Percentiles rank a stretch among this genome's conserved stretches.
Conservation (phyloP, 2,329 filamentous ascomycete genomes). For the Daldinia sp. region DNA sequence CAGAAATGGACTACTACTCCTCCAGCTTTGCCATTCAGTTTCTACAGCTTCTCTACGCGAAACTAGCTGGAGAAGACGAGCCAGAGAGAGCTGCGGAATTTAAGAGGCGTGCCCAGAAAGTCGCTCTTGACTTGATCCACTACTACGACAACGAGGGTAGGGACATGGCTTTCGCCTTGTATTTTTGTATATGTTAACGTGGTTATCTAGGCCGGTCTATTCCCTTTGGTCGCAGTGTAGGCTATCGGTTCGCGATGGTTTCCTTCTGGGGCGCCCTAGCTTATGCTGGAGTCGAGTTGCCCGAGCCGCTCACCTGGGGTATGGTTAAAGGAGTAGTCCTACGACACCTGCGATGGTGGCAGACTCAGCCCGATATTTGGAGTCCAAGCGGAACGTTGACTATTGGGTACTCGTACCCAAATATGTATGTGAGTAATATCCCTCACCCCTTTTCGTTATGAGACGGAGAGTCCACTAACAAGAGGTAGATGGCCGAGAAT, state of each 20-base stretch:
- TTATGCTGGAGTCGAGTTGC: constrained; percentile 77
- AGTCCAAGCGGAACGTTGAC: constrained; percentile 77
- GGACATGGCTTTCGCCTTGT: background rate
- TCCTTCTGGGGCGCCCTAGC: constrained; percentile 82
- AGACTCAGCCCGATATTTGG: constrained; percentile 77
- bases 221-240: constrained; percentile 79
- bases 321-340: constrained; percentile 80
- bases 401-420: constrained; percentile 80
- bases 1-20: constrained; percentile 85
- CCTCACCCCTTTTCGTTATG: background rate
- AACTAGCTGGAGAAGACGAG: constrained; percentile 73
- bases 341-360: constrained; percentile 81
- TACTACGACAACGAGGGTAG: constrained; percentile 74
- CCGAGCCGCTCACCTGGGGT: constrained; percentile 77
- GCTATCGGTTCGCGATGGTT: constrained; percentile 87
- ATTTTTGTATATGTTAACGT: background rate
- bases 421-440: constrained; percentile 67
- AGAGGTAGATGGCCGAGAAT: constrained; percentile 73
- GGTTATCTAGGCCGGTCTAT: constrained; percentile 65
- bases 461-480: constrained; percentile 13
- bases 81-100: constrained; percentile 73
- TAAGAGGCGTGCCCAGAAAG: constrained; percentile 70
- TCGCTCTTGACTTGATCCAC: constrained; percentile 75
- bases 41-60: constrained; percentile 78
- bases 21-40: constrained; percentile 85